Evolutionary conservation across 805 yeast species (phyloP).

Genomic region (Yamadazyma akitaensis): DNA sequence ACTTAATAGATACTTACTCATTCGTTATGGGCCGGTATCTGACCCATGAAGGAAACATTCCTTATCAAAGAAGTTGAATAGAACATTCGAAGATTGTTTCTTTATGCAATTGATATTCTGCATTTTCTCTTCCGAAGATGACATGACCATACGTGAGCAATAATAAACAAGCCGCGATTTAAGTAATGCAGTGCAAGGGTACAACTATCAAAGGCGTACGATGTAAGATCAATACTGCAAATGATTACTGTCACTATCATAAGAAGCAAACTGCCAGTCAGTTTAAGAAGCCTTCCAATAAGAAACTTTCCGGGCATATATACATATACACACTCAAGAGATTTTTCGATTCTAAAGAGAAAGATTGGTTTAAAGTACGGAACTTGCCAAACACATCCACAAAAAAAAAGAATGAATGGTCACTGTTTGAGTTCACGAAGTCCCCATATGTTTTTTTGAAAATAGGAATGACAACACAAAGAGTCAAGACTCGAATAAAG

Average conservation of each 20-base stretch:
- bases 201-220: conserved; percentile 37
- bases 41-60: too few species aligned
- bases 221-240: conserved; percentile 29
- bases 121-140: too few species aligned
- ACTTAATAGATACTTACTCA: too few species aligned
- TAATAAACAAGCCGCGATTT: not conserved
- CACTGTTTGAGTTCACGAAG: conserved; percentile 33
- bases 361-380: conserved; percentile 33
- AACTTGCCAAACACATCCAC: conserved; percentile 22
- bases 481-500: conserved; percentile 37
- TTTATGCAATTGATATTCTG: too few species aligned
- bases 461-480: conserved; percentile 52
- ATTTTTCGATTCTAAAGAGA: conserved; percentile 23
- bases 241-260: conserved; percentile 36
- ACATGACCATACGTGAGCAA: too few species aligned
- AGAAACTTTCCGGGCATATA: conserved; percentile 36
- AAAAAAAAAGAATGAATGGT: conserved; percentile 24
- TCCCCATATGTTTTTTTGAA: conserved; percentile 43
- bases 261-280: not conserved
- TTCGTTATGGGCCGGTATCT: too few species aligned
- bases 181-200: conserved; percentile 36
- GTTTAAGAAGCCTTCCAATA: not conserved
- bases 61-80: too few species aligned
- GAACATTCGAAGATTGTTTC: too few species aligned
- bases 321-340: conserved; percentile 49